These are phyloP conservation scores for Orychophragmus violaceus DNA, from an alignment of 345 rosid genomes.

Conservation along the genomic window DNA sequence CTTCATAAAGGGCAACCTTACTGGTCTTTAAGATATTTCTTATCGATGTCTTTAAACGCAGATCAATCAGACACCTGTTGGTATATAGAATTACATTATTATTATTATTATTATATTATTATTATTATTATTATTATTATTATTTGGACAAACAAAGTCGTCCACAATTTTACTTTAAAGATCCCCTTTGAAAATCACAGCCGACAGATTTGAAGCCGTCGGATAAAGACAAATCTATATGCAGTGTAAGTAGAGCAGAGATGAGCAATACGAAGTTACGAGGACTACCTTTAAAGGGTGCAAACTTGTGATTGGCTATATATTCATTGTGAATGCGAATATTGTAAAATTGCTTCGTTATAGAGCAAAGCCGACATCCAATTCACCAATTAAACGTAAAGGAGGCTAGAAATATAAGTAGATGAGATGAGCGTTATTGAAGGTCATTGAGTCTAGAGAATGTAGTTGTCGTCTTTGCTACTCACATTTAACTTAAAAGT, in stretches of 20 bases:
- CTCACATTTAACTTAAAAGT: too few relatives aligned
- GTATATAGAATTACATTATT: background rate
- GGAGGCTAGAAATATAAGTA: too few relatives aligned
- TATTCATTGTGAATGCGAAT: too few relatives aligned
- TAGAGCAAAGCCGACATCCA: too few relatives aligned
- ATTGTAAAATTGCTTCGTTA: too few relatives aligned
- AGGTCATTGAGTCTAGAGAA: too few relatives aligned
- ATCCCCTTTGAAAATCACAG: background rate
- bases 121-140: background rate
- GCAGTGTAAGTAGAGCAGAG: background rate
- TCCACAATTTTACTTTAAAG: background rate
- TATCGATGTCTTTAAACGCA: background rate
- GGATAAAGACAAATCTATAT: background rate
- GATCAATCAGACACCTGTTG: background rate
- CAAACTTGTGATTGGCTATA: too few relatives aligned
- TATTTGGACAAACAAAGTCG: slow-evolving; percentile 2
- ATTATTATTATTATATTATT: background rate
- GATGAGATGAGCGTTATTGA: too few relatives aligned
- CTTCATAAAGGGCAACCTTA: background rate
- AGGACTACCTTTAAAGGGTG: background rate
- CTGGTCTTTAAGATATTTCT: background rate
- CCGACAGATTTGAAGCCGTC: background rate
- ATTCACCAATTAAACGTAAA: too few relatives aligned
- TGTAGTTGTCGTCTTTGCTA: too few relatives aligned
- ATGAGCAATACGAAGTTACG: background rate